Evolutionary conservation across 1,284 basidiomycete genomes (phyloP), one percentile per base, ranked within the genome.

Genomic region (Phellinidium pouzarii): DNA sequence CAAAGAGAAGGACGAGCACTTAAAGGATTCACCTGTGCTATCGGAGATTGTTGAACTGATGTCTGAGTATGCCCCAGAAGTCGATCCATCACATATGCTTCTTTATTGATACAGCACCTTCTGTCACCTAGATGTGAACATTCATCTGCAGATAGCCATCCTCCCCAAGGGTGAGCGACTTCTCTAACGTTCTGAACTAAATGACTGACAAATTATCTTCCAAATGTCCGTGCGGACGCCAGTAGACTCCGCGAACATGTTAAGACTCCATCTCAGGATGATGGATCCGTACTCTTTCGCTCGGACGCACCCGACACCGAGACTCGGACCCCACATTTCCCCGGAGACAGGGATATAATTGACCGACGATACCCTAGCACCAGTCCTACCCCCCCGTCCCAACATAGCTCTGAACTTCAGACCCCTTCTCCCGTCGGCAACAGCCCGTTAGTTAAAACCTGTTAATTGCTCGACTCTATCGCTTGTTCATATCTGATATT

Each of bases 331-430:
- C 54, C 54, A 40, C 48, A 37, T 38, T 56, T 56, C 31, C 54
- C 54, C 3, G 54, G 54, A 1, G 48, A 52, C 37, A 48, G 54
- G 37, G 45, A 56, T 29, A 56, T 56, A 19, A 56, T 56, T 9
- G 54, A 52, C 26, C 20, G 22, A 12, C 27, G 19, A 27, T 27
- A 12, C 17, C 40, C 50, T 26, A 48, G 45, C 22, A 34, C 31
- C 14, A 55, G 54, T 34, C 50, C 54, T 11, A 56, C 49, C 25
- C 53, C 53, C 4, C 42, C 41, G 9, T 46, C 38, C n/a, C 48
- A 36, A 17, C 53, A 47, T 26, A 52, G 40, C 19, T 11, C 44
- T 17, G 45, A 52, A 19, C 44, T 52, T 4, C 43, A 48, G 19
- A 50, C 42, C 0, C 43, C 50, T 14, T 47, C 52, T 3, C 52